Base-by-base conservation (phyloP, 176 grass and related monocot genomes). In the Thalia dealbata region DNA sequence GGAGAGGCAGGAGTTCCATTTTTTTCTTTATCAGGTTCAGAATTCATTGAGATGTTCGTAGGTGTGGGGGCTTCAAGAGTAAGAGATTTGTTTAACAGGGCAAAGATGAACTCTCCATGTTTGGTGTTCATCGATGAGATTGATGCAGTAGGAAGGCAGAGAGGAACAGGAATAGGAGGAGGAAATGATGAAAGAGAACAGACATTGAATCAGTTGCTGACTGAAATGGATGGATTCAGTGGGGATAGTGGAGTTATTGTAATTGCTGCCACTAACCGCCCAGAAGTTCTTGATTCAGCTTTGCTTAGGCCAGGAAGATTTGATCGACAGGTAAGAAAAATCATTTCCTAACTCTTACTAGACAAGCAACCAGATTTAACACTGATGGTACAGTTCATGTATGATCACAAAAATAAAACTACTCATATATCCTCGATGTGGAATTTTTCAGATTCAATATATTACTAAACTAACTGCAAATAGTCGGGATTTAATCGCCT, bases 11-110 rank as follows among this genome's bases (percentile, higher is more conserved):
- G 81, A 12, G 92, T 91, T 62, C 92, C 92, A 0, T 96, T 96
- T 81, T 91, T 96, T 77, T 96, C 88, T 19, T 73, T 91, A 18
- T 91, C 88, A 26, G 86, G 88, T 22, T 96, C 92, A 11, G 88
- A 86, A 79, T 96, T 96, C 83, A 89, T 96, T 69, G 85, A 96
- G 80, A 89, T 88, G 88, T 91, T 96, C 67, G 86, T 87, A 3
- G 88, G 88, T 29, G 83, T 96, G 9, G 91, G 91, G 58, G 88
- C 85, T 72, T 96, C 91, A 5, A 89, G 91, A 32, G 85, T 91
- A 46, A 81, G 87, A 18, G 91, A 91, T 75, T 80, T 96, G 41
- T 96, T 96, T 69, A 46, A 35, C 67, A 88, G 81, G 80, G 91
- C 91, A 66, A 91, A 88, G 72, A 75, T 23, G 19, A 91, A 75